These are phyloP conservation scores for Blastobotrys aristatus DNA, from an alignment of 1,139 yeast genomes.

Conservation along the genomic window DNA sequence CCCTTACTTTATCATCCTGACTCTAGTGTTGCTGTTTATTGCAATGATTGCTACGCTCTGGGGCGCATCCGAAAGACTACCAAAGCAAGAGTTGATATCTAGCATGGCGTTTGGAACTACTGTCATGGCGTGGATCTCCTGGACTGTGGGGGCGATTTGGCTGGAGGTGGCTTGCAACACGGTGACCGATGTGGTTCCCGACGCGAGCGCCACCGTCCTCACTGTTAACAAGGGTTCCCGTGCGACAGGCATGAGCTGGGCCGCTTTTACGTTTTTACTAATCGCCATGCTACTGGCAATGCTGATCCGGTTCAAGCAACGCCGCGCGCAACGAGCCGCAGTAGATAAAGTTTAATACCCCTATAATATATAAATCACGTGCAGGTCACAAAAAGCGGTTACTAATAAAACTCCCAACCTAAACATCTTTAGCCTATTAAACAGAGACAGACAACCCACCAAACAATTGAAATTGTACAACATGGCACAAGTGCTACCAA, in stretches of 20 bases:
- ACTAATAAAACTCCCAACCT: too few species aligned
- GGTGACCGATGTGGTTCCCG: slow-evolving; percentile 41
- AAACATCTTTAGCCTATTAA: too few species aligned
- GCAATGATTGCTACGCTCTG: slow-evolving; percentile 35
- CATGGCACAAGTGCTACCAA: slow-evolving; percentile 3
- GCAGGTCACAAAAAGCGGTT: too few species aligned
- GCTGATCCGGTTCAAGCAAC: slow-evolving; percentile 4
- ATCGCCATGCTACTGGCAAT: slow-evolving; percentile 8
- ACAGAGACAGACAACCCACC: too few species aligned
- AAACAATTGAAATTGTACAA: too few species aligned
- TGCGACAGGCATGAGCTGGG: slow-evolving; percentile 61
- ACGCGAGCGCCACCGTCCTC: slow-evolving; percentile 50
- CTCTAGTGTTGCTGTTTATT: slow-evolving; percentile 43
- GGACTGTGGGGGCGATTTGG: slow-evolving; percentile 72
- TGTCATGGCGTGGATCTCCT: slow-evolving; percentile 42
- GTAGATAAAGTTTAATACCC: not conserved
- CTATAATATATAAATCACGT: too few species aligned
- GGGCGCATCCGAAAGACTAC: slow-evolving; percentile 37
- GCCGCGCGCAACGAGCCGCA: not conserved
- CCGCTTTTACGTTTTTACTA: slow-evolving; percentile 44
- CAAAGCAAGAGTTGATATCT: slow-evolving; percentile 43
- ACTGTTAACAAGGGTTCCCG: slow-evolving; percentile 45
- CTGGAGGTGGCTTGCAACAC: slow-evolving; percentile 56
- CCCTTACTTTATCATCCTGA: slow-evolving; percentile 50
- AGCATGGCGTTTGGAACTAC: slow-evolving; percentile 38